These are phyloP conservation scores for Lactifluus pinguis DNA, from an alignment of 768 basidiomycete genomes.

Conservation along the genomic window DNA sequence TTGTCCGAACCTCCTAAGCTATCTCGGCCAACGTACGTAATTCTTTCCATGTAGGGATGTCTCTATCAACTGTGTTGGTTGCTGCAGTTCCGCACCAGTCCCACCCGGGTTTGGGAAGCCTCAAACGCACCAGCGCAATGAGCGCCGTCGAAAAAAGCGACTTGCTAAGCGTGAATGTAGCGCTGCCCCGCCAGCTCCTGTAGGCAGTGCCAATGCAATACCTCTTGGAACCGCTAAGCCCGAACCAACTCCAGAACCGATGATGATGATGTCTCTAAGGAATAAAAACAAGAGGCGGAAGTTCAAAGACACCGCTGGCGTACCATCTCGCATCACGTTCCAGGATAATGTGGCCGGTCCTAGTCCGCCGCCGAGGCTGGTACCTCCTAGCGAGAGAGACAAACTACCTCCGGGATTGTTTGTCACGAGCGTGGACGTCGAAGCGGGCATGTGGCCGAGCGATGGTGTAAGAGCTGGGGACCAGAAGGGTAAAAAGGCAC, in stretches of 20 bases:
- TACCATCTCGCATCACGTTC: constrained; percentile 49
- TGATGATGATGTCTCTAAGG: constrained; percentile 48
- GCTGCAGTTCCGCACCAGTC: constrained; percentile 24
- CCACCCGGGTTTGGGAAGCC: constrained; percentile 56
- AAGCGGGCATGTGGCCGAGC: constrained; percentile 35
- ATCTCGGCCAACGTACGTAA: constrained; percentile 5
- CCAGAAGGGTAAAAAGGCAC: constrained; percentile 31
- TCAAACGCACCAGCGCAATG: constrained; percentile 47
- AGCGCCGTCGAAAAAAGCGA: constrained; percentile 44
- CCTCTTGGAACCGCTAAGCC: constrained; percentile 31
- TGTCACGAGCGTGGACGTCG: constrained; percentile 66
- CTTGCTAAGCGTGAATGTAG: constrained; percentile 25
- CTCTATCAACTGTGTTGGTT: constrained; percentile 4
- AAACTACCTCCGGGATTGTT: constrained; percentile 54
- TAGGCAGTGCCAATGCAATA: constrained; percentile 36
- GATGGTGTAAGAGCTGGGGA: constrained; percentile 7
- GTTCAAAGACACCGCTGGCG: constrained; percentile 45
- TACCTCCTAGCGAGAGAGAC: constrained; percentile 58
- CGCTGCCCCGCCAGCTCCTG: constrained; percentile 15
- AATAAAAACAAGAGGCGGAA: constrained; percentile 73
- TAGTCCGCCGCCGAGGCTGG: constrained; percentile 29
- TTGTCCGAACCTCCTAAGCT: neutral
- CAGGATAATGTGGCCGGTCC: constrained; percentile 20
- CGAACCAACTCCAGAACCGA: constrained; percentile 19
- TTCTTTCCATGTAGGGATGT: no score